Conservation (phyloP, 805 yeast species). For the Vanderwaltozyma tropicalis region DNA sequence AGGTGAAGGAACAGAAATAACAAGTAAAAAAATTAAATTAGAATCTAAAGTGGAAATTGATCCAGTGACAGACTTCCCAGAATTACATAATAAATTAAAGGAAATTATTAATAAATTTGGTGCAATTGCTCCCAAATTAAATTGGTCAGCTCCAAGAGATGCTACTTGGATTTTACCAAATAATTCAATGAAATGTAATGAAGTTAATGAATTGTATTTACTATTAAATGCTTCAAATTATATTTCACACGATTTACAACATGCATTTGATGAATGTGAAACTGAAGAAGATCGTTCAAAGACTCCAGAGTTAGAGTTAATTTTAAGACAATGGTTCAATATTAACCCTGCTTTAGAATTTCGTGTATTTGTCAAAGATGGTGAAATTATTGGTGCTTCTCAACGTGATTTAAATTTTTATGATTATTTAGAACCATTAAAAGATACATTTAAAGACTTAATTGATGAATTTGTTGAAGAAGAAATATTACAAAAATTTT, state of each 20-base stretch:
- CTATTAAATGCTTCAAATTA: slow-evolving; percentile 81
- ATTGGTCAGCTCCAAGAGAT: slow-evolving; percentile 97
- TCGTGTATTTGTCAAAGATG: slow-evolving; percentile 65
- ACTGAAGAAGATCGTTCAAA: slow-evolving; percentile 24
- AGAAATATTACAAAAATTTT: slow-evolving; percentile 38
- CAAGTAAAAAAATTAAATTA: not conserved
- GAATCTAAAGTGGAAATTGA: slow-evolving; percentile 19
- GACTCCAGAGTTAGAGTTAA: slow-evolving; percentile 45
- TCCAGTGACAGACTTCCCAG: slow-evolving; percentile 44
- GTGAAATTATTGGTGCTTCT: slow-evolving; percentile 57
- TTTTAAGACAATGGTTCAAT: slow-evolving; percentile 72
- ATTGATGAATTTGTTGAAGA: slow-evolving; percentile 48
- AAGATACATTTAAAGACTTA: slow-evolving; percentile 36
- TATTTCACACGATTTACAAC: slow-evolving; percentile 70
- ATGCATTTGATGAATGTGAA: slow-evolving; percentile 47
- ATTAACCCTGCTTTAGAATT: slow-evolving; percentile 88
- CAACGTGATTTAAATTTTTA: slow-evolving; percentile 86
- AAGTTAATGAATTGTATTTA: slow-evolving; percentile 66
- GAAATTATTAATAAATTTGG: slow-evolving; percentile 40
- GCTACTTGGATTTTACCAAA: slow-evolving; percentile 84
- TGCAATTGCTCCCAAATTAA: slow-evolving; percentile 74
- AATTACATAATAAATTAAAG: slow-evolving; percentile 46
- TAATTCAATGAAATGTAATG: slow-evolving; percentile 61
- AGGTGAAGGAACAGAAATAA: slow-evolving; percentile 7
- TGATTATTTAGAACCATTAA: slow-evolving; percentile 48